These are phyloP conservation scores for Pichia sp. DNA, from an alignment of 1,139 yeast genomes.

Conservation along the genomic window DNA sequence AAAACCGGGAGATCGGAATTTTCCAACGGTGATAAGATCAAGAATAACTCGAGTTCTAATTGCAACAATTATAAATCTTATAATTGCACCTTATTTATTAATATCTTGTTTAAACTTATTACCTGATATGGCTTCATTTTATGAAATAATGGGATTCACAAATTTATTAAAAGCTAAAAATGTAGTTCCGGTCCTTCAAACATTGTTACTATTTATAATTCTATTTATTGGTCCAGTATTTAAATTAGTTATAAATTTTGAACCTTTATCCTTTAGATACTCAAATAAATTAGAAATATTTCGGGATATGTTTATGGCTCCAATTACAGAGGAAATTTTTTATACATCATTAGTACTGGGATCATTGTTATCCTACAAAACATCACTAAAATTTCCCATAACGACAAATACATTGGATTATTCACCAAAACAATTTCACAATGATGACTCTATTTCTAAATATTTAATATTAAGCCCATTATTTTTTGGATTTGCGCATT, in stretches of 20 bases:
- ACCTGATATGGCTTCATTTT: slow-evolving; percentile 5
- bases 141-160: slow-evolving; percentile 15
- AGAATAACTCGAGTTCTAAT: slow-evolving; percentile 30
- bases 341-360: slow-evolving; percentile 60
- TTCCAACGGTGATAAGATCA: slow-evolving; percentile 35
- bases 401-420: neutral
- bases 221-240: slow-evolving; percentile 42
- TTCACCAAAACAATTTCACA: slow-evolving; percentile 8
- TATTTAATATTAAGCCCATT: slow-evolving; percentile 44
- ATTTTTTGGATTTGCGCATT: slow-evolving; percentile 84
- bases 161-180: slow-evolving; percentile 13
- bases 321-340: slow-evolving; percentile 80
- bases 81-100: slow-evolving; percentile 28
- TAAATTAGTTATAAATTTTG: slow-evolving; percentile 44
- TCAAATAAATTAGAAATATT: slow-evolving; percentile 8
- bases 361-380: slow-evolving; percentile 31
- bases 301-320: slow-evolving; percentile 70
- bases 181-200: slow-evolving; percentile 18
- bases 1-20: slow-evolving; percentile 31
- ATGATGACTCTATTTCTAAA: neutral
- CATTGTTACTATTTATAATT: slow-evolving; percentile 19
- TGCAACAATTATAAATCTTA: slow-evolving; percentile 25
- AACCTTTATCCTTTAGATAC: slow-evolving; percentile 16
- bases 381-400: slow-evolving; percentile 4
- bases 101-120: slow-evolving; percentile 14